Percentiles rank a stretch among this genome's conserved stretches.
These are phyloP conservation scores for Psilocybe tampanensis DNA, from an alignment of 768 basidiomycete species.

Conservation along the genomic window DNA sequence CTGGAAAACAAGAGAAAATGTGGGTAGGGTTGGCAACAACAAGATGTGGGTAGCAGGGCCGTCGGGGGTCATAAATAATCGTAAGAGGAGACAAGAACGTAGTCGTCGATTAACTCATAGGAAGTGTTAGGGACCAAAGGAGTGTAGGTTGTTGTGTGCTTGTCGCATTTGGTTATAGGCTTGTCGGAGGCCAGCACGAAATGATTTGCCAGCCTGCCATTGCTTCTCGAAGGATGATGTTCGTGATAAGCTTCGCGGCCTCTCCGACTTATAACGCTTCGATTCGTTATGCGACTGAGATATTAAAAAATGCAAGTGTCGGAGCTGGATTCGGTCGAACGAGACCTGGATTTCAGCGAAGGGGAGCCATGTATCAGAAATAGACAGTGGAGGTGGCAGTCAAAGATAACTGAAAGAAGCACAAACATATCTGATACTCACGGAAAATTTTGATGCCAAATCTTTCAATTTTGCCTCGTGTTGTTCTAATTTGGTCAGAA, in stretches of 20 bases:
- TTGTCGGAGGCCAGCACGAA: slow-evolving; percentile 32
- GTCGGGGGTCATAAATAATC: slow-evolving; percentile 15
- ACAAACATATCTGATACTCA: slow-evolving; percentile 13
- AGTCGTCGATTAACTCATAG: background rate
- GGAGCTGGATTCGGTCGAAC: slow-evolving; percentile 35
- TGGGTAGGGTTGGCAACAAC: slow-evolving; percentile 3
- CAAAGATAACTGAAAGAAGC: background rate
- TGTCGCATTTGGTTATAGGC: slow-evolving; percentile 31
- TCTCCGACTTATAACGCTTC: slow-evolving; percentile 23
- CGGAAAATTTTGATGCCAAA: slow-evolving; percentile 38
- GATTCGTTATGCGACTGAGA: slow-evolving; percentile 33
- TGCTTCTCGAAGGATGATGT: slow-evolving; percentile 33
- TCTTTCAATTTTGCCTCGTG: slow-evolving; percentile 41
- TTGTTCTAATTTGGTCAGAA: slow-evolving; percentile 37
- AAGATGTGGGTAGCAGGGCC: background rate
- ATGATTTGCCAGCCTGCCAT: slow-evolving; percentile 36
- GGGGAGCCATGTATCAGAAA: background rate
- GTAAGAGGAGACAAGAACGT: background rate
- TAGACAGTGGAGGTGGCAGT: background rate
- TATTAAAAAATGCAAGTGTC: slow-evolving; percentile 33
- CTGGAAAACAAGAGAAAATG: background rate
- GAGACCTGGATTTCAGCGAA: slow-evolving; percentile 22
- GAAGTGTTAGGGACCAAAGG: slow-evolving; percentile 20
- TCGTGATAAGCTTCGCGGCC: slow-evolving; percentile 26
- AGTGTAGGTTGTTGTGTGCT: slow-evolving; percentile 22